A percentile compares a stretch with the other conserved stretches of the same genome.
These are phyloP conservation scores for Leccinum laetum DNA, from an alignment of 1,284 basidiomycete genomes.

Conservation along the genomic window DNA sequence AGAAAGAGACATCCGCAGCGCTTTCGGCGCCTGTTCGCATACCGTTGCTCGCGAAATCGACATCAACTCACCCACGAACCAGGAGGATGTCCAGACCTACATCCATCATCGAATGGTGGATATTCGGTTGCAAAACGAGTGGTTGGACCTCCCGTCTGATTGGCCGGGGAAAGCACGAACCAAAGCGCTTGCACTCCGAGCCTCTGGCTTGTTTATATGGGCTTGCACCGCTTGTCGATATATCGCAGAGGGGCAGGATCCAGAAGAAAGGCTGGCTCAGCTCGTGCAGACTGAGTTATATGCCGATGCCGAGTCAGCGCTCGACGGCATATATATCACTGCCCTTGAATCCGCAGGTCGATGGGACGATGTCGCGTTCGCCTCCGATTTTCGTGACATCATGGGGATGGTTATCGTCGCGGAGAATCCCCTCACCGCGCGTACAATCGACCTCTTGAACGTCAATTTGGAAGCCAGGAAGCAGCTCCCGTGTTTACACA, in stretches of 20 bases:
- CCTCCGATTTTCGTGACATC: slow-evolving; percentile 35
- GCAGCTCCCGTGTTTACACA: slow-evolving; percentile 30
- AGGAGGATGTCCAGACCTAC: slow-evolving; percentile 28
- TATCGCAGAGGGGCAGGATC: slow-evolving; percentile 33
- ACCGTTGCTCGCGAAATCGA: slow-evolving; percentile 24
- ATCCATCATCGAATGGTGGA: slow-evolving; percentile 29
- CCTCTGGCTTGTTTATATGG: slow-evolving; percentile 38
- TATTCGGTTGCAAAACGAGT: slow-evolving; percentile 24
- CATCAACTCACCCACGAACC: slow-evolving; percentile 27
- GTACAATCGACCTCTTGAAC: slow-evolving; percentile 29
- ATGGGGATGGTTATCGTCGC: slow-evolving; percentile 32
- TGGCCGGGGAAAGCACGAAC: slow-evolving; percentile 31
- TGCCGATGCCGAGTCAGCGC: slow-evolving; percentile 28
- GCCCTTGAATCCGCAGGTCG: slow-evolving; percentile 31
- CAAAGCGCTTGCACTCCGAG: slow-evolving; percentile 19
- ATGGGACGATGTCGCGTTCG: slow-evolving; percentile 30
- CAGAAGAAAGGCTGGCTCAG: slow-evolving; percentile 29
- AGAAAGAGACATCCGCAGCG: slow-evolving; percentile 28
- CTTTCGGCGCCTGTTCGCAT: slow-evolving; percentile 14
- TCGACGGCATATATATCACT: slow-evolving; percentile 32
- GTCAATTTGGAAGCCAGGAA: slow-evolving; percentile 9
- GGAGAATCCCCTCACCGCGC: slow-evolving; percentile 24
- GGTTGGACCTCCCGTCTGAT: slow-evolving; percentile 21
- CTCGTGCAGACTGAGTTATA: slow-evolving; percentile 24
- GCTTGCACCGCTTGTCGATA: slow-evolving; percentile 34